phyloP scores from a whole-genome alignment of 208 protist genomes.

The Spongospora subterranea region DNA sequence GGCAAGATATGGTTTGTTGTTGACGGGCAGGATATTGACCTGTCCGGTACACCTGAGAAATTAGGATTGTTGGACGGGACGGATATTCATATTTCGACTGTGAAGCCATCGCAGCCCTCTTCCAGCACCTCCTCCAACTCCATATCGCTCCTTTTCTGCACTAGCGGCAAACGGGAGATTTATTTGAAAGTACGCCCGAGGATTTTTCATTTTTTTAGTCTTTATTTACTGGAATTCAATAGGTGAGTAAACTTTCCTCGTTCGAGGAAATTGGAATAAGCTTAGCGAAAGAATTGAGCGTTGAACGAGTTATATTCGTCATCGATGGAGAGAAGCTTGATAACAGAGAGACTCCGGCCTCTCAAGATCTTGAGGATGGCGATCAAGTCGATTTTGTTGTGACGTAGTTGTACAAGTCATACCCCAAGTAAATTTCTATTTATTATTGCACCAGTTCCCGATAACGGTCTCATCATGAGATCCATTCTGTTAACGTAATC shows the following conservation, averaged over 20 bases:
- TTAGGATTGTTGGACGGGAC: background rate
- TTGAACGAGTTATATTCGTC: background rate
- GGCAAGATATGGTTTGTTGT: background rate
- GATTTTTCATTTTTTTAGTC: background rate
- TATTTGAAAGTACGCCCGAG: background rate
- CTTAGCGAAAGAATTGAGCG: background rate
- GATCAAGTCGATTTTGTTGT: background rate
- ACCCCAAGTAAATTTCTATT: too few relatives aligned
- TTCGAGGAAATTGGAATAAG: background rate
- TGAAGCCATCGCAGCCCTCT: background rate
- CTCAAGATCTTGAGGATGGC: background rate
- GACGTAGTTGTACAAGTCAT: background rate
- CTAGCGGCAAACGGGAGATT: background rate
- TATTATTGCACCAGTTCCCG: too few relatives aligned
- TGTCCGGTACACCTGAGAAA: background rate
- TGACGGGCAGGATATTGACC: background rate
- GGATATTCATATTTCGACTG: background rate
- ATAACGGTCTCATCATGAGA: too few relatives aligned
- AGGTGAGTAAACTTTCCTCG: background rate
- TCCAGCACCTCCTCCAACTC: background rate
- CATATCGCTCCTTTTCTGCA: background rate
- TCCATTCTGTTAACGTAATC: too few relatives aligned
- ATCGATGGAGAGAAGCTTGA: background rate
- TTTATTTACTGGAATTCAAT: background rate
- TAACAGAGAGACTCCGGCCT: background rate